phyloP scores from a whole-genome alignment of 371 early-diverging fungal species.

The Choanephora cucurbitarum region DNA sequence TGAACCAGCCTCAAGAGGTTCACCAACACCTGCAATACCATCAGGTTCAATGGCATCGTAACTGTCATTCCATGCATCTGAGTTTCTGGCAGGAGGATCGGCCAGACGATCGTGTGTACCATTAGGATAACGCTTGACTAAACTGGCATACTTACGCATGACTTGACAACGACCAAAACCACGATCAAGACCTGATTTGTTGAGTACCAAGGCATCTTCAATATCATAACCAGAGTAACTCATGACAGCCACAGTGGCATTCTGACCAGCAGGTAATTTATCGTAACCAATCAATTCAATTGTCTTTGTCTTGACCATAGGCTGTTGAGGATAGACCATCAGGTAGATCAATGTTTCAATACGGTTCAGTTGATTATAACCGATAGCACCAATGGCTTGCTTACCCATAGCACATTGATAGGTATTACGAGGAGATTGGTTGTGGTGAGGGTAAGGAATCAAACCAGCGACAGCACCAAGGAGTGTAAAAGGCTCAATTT shows the following conservation, averaged over 20 bases:
- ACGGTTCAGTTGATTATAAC: slow-evolving; percentile 94
- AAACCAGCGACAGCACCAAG: slow-evolving; percentile 98
- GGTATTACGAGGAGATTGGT: slow-evolving; percentile 99
- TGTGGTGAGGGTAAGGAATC: slow-evolving; percentile 99
- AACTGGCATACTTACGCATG: slow-evolving; percentile 86
- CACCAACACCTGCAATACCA: slow-evolving; percentile 92
- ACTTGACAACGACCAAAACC: slow-evolving; percentile 99
- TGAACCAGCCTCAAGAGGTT: slow-evolving; percentile 71
- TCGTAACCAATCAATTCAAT: slow-evolving; percentile 98
- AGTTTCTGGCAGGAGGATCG: slow-evolving; percentile 66
- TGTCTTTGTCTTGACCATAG: slow-evolving; percentile 98
- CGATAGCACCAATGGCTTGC: slow-evolving; percentile 99
- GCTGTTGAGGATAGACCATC: slow-evolving; percentile 98
- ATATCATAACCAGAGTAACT: slow-evolving; percentile 99
- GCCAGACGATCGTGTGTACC: slow-evolving; percentile 89
- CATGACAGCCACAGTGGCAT: slow-evolving; percentile 99
- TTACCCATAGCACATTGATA: slow-evolving; percentile 99
- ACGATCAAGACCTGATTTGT: slow-evolving; percentile 97
- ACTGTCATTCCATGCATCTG: slow-evolving; percentile 48
- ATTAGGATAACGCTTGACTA: slow-evolving; percentile 85
- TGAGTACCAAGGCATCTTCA: slow-evolving; percentile 99
- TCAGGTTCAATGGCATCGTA: slow-evolving; percentile 80
- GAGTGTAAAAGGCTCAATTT: slow-evolving; percentile 98
- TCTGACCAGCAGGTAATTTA: slow-evolving; percentile 98
- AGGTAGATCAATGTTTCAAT: slow-evolving; percentile 97